Conservation (phyloP, 768 basidiomycete genomes). For the Lactifluus echinatus region DNA sequence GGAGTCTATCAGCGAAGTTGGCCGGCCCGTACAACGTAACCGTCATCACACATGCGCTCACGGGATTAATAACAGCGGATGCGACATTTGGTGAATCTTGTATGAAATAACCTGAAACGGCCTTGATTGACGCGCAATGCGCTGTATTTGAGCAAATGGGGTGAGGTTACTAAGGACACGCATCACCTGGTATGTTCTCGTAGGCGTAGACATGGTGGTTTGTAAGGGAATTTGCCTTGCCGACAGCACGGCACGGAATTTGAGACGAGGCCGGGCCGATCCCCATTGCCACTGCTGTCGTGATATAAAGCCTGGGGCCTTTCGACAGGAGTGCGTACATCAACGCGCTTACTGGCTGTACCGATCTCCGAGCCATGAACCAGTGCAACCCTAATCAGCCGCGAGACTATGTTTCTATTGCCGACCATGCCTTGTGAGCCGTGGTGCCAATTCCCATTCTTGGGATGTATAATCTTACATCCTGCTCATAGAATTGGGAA, state of each 20-base stretch:
- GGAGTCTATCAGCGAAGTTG: conserved; percentile 7
- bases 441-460: conserved; percentile 24
- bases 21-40: not conserved
- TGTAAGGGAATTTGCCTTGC: not conserved
- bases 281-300: not conserved
- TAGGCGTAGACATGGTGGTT: not conserved
- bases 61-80: conserved; percentile 2
- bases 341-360: not conserved
- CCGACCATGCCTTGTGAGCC: conserved; percentile 66
- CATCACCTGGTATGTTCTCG: conserved; percentile 7
- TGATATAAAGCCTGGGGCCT: not conserved
- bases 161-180: not conserved
- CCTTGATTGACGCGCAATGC: not conserved
- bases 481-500: conserved; percentile 62
- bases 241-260: no score
- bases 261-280: not conserved
- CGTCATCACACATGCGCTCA: not conserved
- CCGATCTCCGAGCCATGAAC: conserved; percentile 11
- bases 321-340: not conserved
- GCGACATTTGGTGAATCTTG: not conserved
- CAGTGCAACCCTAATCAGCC: conserved; percentile 27
- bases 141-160: not conserved
- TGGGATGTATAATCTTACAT: not conserved
- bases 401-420: conserved; percentile 64
- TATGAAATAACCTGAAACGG: conserved; percentile 11